Evolutionary conservation across 345 rosid genomes (phyloP), one percentile per base, ranked within the genome.

Genomic region (Euphorbia tirucalli): DNA sequence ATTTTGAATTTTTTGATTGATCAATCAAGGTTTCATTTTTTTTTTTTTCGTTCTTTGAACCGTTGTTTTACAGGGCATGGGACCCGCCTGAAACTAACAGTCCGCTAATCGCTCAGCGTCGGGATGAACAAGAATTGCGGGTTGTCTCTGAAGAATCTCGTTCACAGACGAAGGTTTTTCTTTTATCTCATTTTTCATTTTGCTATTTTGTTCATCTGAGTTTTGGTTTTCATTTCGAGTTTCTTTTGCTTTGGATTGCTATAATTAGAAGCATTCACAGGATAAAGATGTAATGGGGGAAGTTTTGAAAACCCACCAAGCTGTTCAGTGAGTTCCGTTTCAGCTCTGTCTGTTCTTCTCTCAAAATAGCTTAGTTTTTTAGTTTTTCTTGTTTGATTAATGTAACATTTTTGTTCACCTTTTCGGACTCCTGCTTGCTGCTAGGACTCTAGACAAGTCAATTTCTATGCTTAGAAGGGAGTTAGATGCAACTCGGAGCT

Each of bases 381-480:
- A 3, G 11, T 2, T 24, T 22, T 27, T 1, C 61, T 39, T 56
- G 46, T 27, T 50, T 52, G 46, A 54, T 8, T 66, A 24, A 13
- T 61, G 19, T 39, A 31, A 24, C 69, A 52, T 61, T 22, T 31
- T 55, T 71, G 22, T 64, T 70, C 49, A 41, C 28, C 71, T 59
- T 61, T 71, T 19, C 69, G 67, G 56, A n/a, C 58, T 31, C 44
- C 44, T 77, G 79, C 68, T 11, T 2, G 61, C 8, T 66, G 60
- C 28, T 74, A 95, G 98, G 76, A 89, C 97, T n/a, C 65, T 90
- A 24, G 98, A 90, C 77, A 87, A 92, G 91, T 75, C 94, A 0
- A 75, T 92, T 43, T 87, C 93, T 2, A 78, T 78, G 70, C 89
- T 90, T 69, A 88, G 89, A 78, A 85, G 78, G 93, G 84, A 92